Conservation (phyloP, 768 basidiomycete genomes). For the Pisolithus microcarpus region DNA sequence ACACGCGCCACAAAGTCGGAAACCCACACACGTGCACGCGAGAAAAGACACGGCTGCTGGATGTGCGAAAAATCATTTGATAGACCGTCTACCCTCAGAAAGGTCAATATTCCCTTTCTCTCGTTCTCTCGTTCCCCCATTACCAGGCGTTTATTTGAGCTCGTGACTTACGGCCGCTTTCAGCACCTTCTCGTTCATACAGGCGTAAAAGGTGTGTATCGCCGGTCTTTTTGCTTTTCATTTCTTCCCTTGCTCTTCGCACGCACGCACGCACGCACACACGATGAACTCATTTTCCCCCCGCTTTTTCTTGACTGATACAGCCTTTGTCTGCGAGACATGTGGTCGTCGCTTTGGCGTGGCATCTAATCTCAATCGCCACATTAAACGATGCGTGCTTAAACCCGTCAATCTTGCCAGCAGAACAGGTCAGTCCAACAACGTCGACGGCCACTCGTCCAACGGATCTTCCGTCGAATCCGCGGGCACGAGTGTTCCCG, state of each 20-base stretch:
- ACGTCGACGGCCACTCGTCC: not conserved
- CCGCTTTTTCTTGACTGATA: not conserved
- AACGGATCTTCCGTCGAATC: constrained; percentile 4
- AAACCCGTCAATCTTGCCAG: constrained; percentile 46
- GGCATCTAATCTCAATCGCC: constrained; percentile 72
- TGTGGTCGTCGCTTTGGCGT: constrained; percentile 81
- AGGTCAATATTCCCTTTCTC: constrained; percentile 40
- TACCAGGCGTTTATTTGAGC: constrained; percentile 5
- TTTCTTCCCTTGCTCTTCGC: not conserved
- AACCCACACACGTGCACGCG: constrained; percentile 34
- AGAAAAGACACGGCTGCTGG: constrained; percentile 70
- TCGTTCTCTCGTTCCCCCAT: not conserved
- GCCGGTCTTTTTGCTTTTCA: not conserved
- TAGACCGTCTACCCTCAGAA: constrained; percentile 52
- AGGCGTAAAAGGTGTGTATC: constrained; percentile 64
- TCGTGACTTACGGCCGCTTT: constrained; percentile 2
- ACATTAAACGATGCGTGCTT: constrained; percentile 60
- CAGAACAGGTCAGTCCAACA: constrained; percentile 13
- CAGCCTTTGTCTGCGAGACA: constrained; percentile 72
- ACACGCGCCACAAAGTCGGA: constrained; percentile 25
- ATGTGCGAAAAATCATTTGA: constrained; percentile 80
- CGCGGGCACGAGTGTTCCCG: not conserved
- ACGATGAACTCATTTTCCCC: not conserved
- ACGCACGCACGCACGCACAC: not conserved
- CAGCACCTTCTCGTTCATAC: constrained; percentile 82